Conservation (phyloP, 1,139 yeast genomes). For the Diutina siamensis region DNA sequence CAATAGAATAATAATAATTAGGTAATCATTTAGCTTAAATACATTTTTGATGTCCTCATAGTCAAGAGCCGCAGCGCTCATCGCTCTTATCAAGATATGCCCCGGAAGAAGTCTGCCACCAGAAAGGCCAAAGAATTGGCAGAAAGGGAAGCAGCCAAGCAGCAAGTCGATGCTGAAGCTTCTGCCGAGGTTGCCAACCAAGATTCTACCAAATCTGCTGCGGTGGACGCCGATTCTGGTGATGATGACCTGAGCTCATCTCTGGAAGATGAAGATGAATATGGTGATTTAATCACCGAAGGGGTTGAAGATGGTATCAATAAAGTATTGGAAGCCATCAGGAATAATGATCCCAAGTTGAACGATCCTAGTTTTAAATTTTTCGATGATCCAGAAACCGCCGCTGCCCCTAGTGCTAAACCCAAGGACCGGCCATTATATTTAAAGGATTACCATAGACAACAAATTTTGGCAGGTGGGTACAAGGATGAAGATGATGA, state of each 20-base stretch:
- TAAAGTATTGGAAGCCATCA: constrained; percentile 60
- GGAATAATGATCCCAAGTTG: constrained; percentile 49
- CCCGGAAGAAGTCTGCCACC: constrained; percentile 85
- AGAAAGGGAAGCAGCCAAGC: constrained; percentile 7
- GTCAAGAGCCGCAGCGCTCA: no score
- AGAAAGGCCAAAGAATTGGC: constrained; percentile 57
- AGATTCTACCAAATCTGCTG: no score
- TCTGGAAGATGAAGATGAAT: constrained; percentile 81
- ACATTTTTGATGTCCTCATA: no score
- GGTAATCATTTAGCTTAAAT: no score
- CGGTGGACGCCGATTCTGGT: constrained; percentile 9
- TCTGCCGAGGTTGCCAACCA: no score
- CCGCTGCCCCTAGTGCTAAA: constrained; percentile 14
- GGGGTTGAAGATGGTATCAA: constrained; percentile 75
- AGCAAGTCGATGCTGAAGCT: neutral
- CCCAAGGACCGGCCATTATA: constrained; percentile 63
- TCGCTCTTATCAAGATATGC: no score
- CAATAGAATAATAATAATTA: no score
- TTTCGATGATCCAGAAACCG: constrained; percentile 50
- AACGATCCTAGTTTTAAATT: constrained; percentile 59
- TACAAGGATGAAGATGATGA: constrained; percentile 39
- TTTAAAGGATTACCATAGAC: constrained; percentile 86
- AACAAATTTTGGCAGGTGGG: constrained; percentile 56
- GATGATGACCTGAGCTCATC: constrained; percentile 15
- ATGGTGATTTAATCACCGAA: constrained; percentile 76